Conservation (phyloP, 2,329 filamentous ascomycete species). For the Cadophora malorum region DNA sequence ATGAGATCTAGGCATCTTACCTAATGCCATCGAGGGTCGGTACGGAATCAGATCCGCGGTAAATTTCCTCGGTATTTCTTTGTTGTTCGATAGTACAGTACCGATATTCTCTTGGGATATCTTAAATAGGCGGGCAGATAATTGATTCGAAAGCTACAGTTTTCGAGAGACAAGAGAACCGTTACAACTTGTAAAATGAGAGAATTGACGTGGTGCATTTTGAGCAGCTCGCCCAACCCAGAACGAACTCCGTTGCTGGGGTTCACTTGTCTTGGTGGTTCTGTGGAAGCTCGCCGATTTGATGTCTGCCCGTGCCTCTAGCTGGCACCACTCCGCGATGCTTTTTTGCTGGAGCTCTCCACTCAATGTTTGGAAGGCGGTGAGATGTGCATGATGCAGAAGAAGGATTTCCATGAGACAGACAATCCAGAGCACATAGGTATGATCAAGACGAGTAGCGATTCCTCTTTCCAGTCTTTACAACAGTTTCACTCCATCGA, state of each 20-base stretch:
- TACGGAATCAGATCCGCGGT: neutral
- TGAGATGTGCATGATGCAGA: conserved; percentile 12
- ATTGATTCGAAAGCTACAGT: too few species aligned
- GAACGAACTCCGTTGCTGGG: neutral
- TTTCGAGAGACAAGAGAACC: too few species aligned
- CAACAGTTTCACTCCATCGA: neutral
- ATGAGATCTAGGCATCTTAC: conserved; percentile 6
- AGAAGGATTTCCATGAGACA: neutral
- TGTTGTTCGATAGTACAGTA: neutral
- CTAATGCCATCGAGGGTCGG: neutral
- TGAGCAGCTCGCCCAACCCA: neutral
- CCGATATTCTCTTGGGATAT: too few species aligned
- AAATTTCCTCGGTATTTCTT: neutral
- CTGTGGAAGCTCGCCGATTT: conserved; percentile 2
- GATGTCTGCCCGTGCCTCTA: neutral
- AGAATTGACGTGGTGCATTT: too few species aligned
- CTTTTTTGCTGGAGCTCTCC: conserved; percentile 15
- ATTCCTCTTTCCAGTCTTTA: neutral
- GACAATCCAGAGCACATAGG: neutral
- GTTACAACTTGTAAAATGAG: too few species aligned
- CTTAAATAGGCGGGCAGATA: too few species aligned
- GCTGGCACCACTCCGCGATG: conserved; percentile 9
- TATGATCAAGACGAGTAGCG: neutral
- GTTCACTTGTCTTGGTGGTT: neutral
- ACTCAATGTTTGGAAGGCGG: conserved; percentile 10